Evolutionary conservation across 2,329 filamentous ascomycete genomes (phyloP).

Genomic region (Pseudogymnoascus sp.): DNA sequence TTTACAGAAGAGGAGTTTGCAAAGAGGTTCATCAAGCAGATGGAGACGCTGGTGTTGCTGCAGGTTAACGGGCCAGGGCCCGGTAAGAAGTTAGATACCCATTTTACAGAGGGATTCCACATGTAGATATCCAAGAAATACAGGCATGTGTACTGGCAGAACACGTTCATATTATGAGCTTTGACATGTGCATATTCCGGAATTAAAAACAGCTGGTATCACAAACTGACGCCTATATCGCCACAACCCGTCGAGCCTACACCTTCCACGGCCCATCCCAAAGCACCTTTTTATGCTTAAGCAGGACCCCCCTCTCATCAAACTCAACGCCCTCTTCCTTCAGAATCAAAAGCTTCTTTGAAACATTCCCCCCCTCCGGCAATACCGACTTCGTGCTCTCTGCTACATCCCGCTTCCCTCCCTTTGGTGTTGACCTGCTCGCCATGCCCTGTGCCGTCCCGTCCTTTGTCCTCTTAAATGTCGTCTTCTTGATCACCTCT

Average conservation of each 20-base stretch:
- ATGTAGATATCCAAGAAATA: neutral
- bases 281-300: constrained; percentile 1
- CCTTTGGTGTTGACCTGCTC: neutral
- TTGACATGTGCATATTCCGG: neutral
- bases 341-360: constrained; percentile 38
- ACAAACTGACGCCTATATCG: neutral
- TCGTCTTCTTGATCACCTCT: constrained; percentile 25
- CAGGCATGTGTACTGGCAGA: neutral
- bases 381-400: neutral
- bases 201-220: neutral
- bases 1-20: constrained; percentile 87
- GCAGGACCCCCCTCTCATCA: constrained; percentile 36
- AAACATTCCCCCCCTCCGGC: constrained; percentile 35
- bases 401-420: neutral
- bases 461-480: neutral
- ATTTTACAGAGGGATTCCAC: constrained; percentile 5
- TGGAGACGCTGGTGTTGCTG: constrained; percentile 60
- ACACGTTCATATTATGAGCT: neutral
- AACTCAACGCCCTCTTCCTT: constrained; percentile 41
- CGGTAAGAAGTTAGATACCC: constrained; percentile 3
- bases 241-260: neutral
- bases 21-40: constrained; percentile 66
- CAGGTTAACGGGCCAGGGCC: constrained; percentile 18
- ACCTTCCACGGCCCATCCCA: constrained; percentile 9
- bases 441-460: neutral